Percentiles rank a stretch among this genome's conserved stretches.
Conservation (phyloP, 2,329 filamentous ascomycete species). For the Monosporascus sp. region DNA sequence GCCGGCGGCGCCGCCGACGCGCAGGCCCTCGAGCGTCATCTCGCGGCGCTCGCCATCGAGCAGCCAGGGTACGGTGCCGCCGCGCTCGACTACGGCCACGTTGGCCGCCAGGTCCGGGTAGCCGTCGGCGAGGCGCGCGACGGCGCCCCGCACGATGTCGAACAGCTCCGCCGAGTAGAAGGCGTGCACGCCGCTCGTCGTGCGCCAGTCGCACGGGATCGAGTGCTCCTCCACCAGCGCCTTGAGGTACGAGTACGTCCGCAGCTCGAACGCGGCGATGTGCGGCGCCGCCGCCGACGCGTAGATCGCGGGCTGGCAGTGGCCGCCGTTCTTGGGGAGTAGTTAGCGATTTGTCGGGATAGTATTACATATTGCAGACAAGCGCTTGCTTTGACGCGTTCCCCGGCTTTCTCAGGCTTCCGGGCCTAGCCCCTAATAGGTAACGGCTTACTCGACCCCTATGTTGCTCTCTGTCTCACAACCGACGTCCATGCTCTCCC, state of each 20-base stretch:
- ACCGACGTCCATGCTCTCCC: no score
- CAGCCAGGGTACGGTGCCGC: conserved; percentile 11
- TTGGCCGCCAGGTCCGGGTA: conserved; percentile 54
- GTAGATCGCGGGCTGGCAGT: conserved; percentile 71
- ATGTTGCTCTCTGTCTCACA: neutral
- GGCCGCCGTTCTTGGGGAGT: conserved; percentile 54
- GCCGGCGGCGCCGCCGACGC: conserved; percentile 53
- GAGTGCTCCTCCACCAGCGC: conserved; percentile 49
- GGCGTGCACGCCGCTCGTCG: conserved; percentile 58
- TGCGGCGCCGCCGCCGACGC: conserved; percentile 47
- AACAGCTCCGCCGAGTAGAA: conserved; percentile 55
- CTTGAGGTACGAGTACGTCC: conserved; percentile 58
- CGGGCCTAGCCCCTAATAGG: neutral
- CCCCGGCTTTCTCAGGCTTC: no score
- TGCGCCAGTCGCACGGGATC: conserved; percentile 66
- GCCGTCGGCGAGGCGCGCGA: conserved; percentile 42
- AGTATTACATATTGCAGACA: neutral
- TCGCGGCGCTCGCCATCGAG: conserved; percentile 20
- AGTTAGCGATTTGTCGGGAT: conserved; percentile 2
- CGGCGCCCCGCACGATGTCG: conserved; percentile 41
- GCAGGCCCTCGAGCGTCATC: conserved; percentile 43
- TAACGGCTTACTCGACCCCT: neutral
- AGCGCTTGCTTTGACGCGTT: no score
- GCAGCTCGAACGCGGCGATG: conserved; percentile 67
- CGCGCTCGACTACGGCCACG: conserved; percentile 16